phyloP scores from a whole-genome alignment of 345 rosid genomes.

The Eucalyptus microcorys region DNA sequence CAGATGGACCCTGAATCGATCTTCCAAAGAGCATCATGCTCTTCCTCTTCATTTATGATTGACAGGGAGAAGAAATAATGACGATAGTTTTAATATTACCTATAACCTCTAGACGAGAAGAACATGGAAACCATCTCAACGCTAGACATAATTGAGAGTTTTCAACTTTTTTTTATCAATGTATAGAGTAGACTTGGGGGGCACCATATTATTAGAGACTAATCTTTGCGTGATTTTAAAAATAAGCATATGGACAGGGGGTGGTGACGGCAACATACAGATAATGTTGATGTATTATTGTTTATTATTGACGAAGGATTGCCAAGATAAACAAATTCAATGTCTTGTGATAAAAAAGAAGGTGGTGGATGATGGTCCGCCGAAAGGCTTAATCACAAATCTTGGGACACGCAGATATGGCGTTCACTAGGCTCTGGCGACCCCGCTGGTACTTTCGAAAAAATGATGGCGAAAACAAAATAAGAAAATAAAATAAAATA shows the following conservation, averaged over 20 bases:
- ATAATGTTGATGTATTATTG: not conserved
- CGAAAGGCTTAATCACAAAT: not conserved
- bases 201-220: too few species aligned
- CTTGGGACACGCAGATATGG: not conserved
- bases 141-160: not conserved
- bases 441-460: not conserved
- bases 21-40: too few species aligned
- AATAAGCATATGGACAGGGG: not conserved
- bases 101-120: rapidly evolving
- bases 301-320: not conserved
- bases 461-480: not conserved
- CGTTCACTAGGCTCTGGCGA: not conserved
- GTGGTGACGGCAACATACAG: not conserved
- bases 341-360: not conserved
- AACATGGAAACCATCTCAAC: too few species aligned
- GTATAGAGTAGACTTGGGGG: too few species aligned
- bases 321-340: not conserved
- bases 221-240: not conserved
- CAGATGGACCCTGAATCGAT: too few species aligned
- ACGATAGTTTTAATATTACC: too few species aligned
- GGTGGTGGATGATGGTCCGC: not conserved
- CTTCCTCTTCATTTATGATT: too few species aligned
- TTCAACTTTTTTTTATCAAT: too few species aligned
- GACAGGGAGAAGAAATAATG: too few species aligned
- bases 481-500: too few species aligned